phyloP scores from a whole-genome alignment of 176 grass and related monocot species.

The Raddia guianensis region DNA sequence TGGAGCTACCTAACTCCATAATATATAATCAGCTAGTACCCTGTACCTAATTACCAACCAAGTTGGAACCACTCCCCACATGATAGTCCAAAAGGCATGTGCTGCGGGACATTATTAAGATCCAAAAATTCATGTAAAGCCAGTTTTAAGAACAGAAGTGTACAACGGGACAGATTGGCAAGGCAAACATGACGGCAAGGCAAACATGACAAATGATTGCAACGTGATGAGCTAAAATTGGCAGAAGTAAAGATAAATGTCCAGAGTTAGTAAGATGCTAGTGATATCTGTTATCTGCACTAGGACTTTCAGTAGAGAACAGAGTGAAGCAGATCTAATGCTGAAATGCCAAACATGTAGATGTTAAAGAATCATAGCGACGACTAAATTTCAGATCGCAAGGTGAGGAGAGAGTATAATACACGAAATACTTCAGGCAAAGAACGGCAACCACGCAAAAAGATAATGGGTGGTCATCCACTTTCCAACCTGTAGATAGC shows the following conservation, averaged over 20 bases:
- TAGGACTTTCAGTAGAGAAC: not conserved
- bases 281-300: slow-evolving; percentile 1
- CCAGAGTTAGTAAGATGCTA: not conserved
- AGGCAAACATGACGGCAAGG: no score
- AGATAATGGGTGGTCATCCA: not conserved
- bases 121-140: slow-evolving; percentile 26
- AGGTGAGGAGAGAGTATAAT: slow-evolving; percentile 19
- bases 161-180: slow-evolving; percentile 5
- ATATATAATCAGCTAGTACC: slow-evolving; percentile 17
- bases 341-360: slow-evolving; percentile 14
- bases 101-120: slow-evolving; percentile 32
- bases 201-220: slow-evolving; percentile 4
- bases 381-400: slow-evolving; percentile 18
- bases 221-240: not conserved
- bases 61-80: slow-evolving; percentile 41
- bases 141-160: not conserved
- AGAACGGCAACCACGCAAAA: not conserved
- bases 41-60: slow-evolving; percentile 38
- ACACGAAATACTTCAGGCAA: not conserved
- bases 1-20: slow-evolving; percentile 41
- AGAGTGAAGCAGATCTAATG: slow-evolving; percentile 14
- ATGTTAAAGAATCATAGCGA: slow-evolving; percentile 12
- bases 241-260: slow-evolving; percentile 16
- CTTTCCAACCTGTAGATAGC: slow-evolving; percentile 29
- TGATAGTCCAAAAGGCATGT: slow-evolving; percentile 43